Evolutionary conservation across 2,329 filamentous ascomycete genomes (phyloP).

Genomic region (Botryotinia calthae): DNA sequence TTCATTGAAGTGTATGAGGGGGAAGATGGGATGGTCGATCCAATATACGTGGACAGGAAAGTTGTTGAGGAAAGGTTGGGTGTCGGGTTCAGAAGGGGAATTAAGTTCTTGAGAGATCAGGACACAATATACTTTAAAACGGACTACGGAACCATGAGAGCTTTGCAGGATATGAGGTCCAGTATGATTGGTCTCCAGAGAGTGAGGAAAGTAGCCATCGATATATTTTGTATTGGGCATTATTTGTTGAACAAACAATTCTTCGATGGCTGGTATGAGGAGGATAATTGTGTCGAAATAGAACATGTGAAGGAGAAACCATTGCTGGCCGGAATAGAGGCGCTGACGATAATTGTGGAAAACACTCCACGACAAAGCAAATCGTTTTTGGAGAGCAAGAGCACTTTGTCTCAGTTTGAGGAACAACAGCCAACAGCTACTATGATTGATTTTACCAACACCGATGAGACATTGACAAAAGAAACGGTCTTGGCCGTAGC

Average conservation of each 20-base stretch:
- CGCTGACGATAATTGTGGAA: background rate
- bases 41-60: background rate
- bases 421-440: background rate
- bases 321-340: slow-evolving; percentile 10
- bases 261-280: slow-evolving; percentile 4
- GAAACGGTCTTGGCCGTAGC: background rate
- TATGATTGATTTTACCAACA: background rate
- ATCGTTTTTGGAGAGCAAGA: background rate
- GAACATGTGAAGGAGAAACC: background rate
- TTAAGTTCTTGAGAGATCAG: background rate
- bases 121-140: slow-evolving; percentile 9
- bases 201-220: background rate
- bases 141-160: background rate
- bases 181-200: background rate
- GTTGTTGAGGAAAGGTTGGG: background rate
- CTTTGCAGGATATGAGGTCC: background rate
- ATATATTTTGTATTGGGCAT: background rate
- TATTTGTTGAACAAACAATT: slow-evolving; percentile 13
- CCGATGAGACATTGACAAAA: background rate
- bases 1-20: background rate
- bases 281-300: background rate
- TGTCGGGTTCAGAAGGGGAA: background rate
- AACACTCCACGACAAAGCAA: background rate
- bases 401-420: background rate
- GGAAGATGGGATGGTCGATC: background rate